Conservation (phyloP, 352 stramenopile genomes). For the Globisporangium nunn region DNA sequence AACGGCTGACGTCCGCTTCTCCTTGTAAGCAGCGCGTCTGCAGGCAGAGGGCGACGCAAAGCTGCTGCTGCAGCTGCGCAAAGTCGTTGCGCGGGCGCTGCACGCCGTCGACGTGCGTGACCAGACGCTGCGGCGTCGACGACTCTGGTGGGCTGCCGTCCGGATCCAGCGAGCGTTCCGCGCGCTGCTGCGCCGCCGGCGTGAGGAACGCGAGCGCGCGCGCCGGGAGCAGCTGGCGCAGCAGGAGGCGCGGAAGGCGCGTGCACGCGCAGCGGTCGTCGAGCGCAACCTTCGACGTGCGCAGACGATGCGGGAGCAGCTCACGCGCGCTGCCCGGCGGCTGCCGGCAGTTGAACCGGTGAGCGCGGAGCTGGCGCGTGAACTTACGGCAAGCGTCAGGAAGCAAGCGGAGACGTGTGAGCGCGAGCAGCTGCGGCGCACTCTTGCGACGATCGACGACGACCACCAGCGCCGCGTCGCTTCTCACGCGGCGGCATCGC, state of each 20-base stretch:
- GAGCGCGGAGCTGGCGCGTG: neutral
- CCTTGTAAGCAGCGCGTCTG: conserved; percentile 15
- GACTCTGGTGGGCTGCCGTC: conserved; percentile 20
- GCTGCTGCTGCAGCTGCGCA: conserved; percentile 27
- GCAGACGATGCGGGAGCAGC: conserved; percentile 25
- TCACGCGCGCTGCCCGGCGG: neutral
- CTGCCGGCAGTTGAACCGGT: too few relatives aligned
- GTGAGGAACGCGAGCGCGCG: conserved; percentile 11
- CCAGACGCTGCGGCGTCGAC: conserved; percentile 16
- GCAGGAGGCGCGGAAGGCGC: conserved; percentile 22
- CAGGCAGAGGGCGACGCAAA: conserved; percentile 28
- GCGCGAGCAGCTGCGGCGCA: neutral
- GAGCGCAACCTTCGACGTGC: conserved; percentile 35
- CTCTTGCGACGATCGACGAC: neutral
- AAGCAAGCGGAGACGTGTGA: neutral
- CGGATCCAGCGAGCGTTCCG: conserved; percentile 31
- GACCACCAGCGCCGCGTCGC: neutral
- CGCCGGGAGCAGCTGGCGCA: conserved; percentile 18
- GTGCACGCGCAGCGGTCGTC: conserved; percentile 27
- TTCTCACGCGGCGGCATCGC: neutral
- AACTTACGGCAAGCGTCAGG: neutral
- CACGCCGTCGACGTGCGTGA: conserved; percentile 17
- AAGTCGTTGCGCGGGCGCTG: conserved; percentile 16
- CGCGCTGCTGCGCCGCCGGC: conserved; percentile 6
- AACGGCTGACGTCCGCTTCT: neutral